phyloP scores from a whole-genome alignment of 176 grass and related monocot genomes.

The Calamus simplicifolius region DNA sequence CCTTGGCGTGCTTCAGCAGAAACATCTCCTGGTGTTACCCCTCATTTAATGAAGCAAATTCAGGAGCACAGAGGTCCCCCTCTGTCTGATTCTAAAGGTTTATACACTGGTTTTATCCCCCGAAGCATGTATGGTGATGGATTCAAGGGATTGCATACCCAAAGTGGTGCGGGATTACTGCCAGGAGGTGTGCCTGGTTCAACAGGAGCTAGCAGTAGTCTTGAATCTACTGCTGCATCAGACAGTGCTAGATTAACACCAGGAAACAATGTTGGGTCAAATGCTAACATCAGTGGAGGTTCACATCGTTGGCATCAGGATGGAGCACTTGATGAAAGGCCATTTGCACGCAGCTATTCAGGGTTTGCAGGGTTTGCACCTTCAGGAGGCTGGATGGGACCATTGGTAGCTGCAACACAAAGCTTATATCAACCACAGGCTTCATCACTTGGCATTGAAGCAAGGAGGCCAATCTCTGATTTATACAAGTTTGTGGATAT shows the following conservation, averaged over 20 bases:
- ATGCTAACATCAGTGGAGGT: neutral
- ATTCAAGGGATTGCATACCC: neutral
- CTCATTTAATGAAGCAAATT: neutral
- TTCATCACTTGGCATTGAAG: neutral
- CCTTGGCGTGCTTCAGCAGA: slow-evolving; percentile 6
- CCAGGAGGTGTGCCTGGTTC: neutral
- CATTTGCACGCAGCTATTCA: neutral
- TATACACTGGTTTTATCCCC: neutral
- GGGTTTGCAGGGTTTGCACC: neutral
- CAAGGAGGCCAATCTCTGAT: neutral
- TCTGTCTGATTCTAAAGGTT: neutral
- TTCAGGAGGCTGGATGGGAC: slow-evolving; percentile 5
- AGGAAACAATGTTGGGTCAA: neutral
- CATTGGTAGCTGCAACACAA: neutral
- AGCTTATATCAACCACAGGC: slow-evolving; percentile 4
- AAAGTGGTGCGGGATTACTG: neutral
- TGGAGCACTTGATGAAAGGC: neutral
- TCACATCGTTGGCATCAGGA: neutral
- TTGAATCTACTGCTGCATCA: neutral
- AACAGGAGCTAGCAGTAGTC: neutral
- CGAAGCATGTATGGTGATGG: neutral
- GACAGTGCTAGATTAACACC: neutral
- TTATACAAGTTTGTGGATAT: slow-evolving; percentile 9
- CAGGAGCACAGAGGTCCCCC: neutral
- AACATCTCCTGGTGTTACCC: neutral